Base-by-base conservation (phyloP, 768 basidiomycete species). In the Pleurotus giganteus region DNA sequence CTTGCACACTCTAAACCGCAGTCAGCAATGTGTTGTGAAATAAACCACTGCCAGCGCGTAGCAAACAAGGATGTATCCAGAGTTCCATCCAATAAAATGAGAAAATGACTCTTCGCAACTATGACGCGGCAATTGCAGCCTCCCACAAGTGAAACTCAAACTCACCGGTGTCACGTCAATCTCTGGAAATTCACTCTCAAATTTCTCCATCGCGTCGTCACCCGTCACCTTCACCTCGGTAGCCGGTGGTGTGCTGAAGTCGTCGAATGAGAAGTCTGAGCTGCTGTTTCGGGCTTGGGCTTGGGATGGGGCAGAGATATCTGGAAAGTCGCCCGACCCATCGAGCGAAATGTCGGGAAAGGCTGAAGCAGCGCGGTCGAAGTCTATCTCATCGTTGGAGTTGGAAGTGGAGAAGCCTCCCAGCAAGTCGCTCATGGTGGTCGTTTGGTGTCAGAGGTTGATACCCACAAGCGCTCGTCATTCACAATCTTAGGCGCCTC, bases 311-410 rank as follows among this genome's bases (percentile, higher is more conserved):
- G 75, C 63, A 13, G 78, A 65, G 43, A 71, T 61, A 17, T 67
- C 47, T 41, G 82, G 76, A 23, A 89, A 63, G 64, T 86, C 85
- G 59, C 74, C 76, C 17, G 73, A 70, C 32, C 82, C 88, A 58
- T 91, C 89, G 47, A 90, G 75, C 19, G 85, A 85, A 60, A 94
- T 90, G 65, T 91, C 91, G 29, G 91, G 91, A 69, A 93, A 94
- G 12, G 86, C 86, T 56, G 87, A 84, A 27, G 86, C 86, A n/a
- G 88, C 88, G 47, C 76, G 77, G 68, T 91, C 89, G 64, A 89
- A 88, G 74, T 93, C 91, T 63, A 91, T 84, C 23, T 88, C 84
- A 64, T 81, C 83, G 50, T 29, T 55, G 54, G 43, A 36, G 24
- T 60, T 60, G 9, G 65, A 65, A 31, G 66, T 65, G 11, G 60